A percentile compares a stretch with the other conserved stretches of the same genome.
phyloP scores from a whole-genome alignment of 768 basidiomycete genomes.

The Leccinum barrowsii region DNA sequence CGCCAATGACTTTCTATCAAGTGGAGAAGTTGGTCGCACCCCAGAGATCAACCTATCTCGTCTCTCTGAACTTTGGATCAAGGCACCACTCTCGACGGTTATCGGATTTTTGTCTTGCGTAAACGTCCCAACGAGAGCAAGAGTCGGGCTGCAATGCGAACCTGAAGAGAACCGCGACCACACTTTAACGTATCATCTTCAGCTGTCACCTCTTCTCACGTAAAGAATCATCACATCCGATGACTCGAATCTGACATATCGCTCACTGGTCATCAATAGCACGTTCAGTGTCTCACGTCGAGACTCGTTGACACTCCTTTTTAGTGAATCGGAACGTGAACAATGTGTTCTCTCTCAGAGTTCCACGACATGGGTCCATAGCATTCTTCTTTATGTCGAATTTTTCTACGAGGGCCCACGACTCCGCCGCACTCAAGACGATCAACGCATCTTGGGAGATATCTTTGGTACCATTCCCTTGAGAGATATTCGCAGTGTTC shows the following conservation, averaged over 20 bases:
- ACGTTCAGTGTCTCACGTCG: background rate
- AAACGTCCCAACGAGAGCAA: background rate
- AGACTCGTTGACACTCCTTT: background rate
- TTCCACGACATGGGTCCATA: background rate
- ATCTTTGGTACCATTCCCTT: background rate
- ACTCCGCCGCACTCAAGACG: background rate
- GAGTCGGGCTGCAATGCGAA: background rate
- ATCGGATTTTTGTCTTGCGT: slow-evolving; percentile 2
- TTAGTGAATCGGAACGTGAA: background rate
- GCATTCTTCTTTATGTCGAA: background rate
- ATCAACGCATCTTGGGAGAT: background rate
- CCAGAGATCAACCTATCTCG: background rate
- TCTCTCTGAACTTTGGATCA: slow-evolving; percentile 7
- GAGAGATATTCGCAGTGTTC: background rate
- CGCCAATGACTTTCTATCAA: background rate
- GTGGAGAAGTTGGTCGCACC: background rate
- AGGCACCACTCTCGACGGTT: background rate
- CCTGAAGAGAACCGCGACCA: too few species aligned
- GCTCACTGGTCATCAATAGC: background rate
- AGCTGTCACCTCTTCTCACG: background rate
- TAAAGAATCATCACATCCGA: background rate
- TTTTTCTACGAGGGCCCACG: background rate
- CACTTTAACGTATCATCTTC: too few species aligned
- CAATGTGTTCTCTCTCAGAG: background rate
- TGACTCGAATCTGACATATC: background rate